These are phyloP conservation scores for Oidiodendron maius DNA, from an alignment of 495 filamentous ascomycete species.

Conservation along the genomic window DNA sequence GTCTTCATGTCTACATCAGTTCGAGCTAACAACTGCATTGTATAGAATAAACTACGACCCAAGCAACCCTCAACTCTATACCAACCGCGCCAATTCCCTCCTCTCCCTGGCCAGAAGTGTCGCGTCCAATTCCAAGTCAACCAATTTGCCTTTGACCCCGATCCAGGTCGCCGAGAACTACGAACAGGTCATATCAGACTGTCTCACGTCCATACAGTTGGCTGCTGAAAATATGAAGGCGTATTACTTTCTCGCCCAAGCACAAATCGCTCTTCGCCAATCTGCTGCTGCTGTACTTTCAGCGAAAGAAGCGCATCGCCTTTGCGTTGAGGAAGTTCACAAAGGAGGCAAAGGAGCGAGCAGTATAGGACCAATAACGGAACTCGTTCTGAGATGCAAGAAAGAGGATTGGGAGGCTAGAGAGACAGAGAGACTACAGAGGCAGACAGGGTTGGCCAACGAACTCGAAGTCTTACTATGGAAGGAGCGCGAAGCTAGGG, in stretches of 20 bases:
- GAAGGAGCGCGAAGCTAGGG: slow-evolving; percentile 40
- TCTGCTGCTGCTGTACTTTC: slow-evolving; percentile 69
- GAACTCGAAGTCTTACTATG: slow-evolving; percentile 42
- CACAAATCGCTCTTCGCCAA: slow-evolving; percentile 67
- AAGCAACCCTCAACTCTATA: slow-evolving; percentile 60
- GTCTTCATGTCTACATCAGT: too few relatives aligned
- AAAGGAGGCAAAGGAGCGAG: slow-evolving; percentile 38
- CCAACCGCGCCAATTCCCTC: slow-evolving; percentile 85
- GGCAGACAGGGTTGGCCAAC: slow-evolving; percentile 29
- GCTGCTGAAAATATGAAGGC: slow-evolving; percentile 69
- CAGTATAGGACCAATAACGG: slow-evolving; percentile 59
- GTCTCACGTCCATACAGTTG: slow-evolving; percentile 64
- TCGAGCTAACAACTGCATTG: background rate
- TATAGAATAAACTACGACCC: slow-evolving; percentile 51
- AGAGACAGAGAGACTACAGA: slow-evolving; percentile 41
- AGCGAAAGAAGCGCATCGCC: slow-evolving; percentile 66
- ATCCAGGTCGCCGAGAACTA: background rate
- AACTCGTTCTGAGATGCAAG: slow-evolving; percentile 68
- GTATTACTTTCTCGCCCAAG: slow-evolving; percentile 76
- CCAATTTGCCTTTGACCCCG: slow-evolving; percentile 17
- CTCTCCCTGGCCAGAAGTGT: slow-evolving; percentile 44
- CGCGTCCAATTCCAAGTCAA: slow-evolving; percentile 32
- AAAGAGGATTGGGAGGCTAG: slow-evolving; percentile 63
- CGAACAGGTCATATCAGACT: slow-evolving; percentile 67
- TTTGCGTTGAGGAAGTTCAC: slow-evolving; percentile 47